These are phyloP conservation scores for Neostapfia colusana DNA, from an alignment of 176 grass and related monocot genomes.

Conservation along the genomic window DNA sequence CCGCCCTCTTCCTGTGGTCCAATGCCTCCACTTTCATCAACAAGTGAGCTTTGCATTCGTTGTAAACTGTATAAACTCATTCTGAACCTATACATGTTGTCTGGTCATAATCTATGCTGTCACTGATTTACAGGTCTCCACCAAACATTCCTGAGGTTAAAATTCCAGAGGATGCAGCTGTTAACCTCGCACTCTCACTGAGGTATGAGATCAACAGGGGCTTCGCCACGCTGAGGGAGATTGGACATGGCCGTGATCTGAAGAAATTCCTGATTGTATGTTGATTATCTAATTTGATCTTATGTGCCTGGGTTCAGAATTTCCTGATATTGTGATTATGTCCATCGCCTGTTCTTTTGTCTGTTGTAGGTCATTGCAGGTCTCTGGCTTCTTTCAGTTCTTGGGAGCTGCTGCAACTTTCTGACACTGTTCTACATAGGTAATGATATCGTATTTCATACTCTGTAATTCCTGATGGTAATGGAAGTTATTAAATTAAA, in stretches of 20 bases:
- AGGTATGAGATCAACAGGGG: slow-evolving; percentile 83
- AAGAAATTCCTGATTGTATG: slow-evolving; percentile 88
- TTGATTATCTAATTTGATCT: neutral
- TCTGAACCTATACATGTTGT: neutral
- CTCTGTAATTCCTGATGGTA: neutral
- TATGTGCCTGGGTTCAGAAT: neutral
- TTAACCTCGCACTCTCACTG: slow-evolving; percentile 65
- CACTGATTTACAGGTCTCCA: slow-evolving; percentile 51
- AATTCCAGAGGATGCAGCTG: slow-evolving; percentile 69
- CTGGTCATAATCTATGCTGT: neutral
- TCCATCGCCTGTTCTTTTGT: slow-evolving; percentile 1
- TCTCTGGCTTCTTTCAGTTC: slow-evolving; percentile 69
- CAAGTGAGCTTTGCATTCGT: slow-evolving; percentile 73
- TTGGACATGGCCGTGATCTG: slow-evolving; percentile 69
- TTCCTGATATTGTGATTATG: neutral
- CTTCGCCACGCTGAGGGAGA: slow-evolving; percentile 71
- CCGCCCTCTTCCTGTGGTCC: slow-evolving; percentile 80
- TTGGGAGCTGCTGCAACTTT: slow-evolving; percentile 85
- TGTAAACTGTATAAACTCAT: neutral
- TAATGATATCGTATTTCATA: slow-evolving; percentile 24
- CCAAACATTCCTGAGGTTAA: slow-evolving; percentile 86
- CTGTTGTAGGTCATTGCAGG: slow-evolving; percentile 60
- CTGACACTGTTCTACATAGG: slow-evolving; percentile 89
- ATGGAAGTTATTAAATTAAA: neutral
- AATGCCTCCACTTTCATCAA: slow-evolving; percentile 71